A percentile compares a stretch with the other conserved stretches of the same genome.
Conservation (phyloP, 73 alveolate genomes). For the Paramecium biaurelia region DNA sequence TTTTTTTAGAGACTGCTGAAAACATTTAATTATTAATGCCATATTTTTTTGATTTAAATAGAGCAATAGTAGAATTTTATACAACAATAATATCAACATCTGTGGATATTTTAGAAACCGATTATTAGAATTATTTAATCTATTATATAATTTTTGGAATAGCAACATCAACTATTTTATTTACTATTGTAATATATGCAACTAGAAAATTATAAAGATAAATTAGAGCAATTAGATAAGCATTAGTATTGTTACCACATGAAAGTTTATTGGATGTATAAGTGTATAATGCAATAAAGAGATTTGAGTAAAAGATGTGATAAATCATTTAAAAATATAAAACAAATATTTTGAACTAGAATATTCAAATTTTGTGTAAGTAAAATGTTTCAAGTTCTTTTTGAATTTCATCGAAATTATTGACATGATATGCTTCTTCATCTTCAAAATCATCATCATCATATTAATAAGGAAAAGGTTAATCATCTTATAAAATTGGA, state of each 20-base stretch:
- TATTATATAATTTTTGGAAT: not conserved
- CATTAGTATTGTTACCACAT: not conserved
- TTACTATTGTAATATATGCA: not conserved
- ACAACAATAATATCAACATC: not conserved
- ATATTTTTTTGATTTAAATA: not conserved
- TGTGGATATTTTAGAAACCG: not conserved
- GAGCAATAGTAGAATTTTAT: not conserved
- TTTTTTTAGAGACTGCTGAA: not conserved
- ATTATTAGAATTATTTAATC: not conserved
- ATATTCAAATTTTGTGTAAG: not conserved
- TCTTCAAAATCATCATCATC: not conserved
- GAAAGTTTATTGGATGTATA: not conserved
- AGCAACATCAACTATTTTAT: not conserved
- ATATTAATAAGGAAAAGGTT: not conserved
- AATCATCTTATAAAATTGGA: not conserved
- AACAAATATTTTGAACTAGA: slow-evolving; percentile 3
- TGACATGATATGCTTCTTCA: not conserved
- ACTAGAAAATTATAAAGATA: not conserved
- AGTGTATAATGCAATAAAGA: not conserved
- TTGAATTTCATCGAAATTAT: not conserved
- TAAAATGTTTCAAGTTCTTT: not conserved
- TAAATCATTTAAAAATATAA: not conserved
- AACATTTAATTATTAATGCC: not conserved
- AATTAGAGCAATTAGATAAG: not conserved
- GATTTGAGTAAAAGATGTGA: slow-evolving; percentile 18